These are phyloP conservation scores for Podospora tetraspora DNA, from an alignment of 495 filamentous ascomycete genomes.

Conservation along the genomic window DNA sequence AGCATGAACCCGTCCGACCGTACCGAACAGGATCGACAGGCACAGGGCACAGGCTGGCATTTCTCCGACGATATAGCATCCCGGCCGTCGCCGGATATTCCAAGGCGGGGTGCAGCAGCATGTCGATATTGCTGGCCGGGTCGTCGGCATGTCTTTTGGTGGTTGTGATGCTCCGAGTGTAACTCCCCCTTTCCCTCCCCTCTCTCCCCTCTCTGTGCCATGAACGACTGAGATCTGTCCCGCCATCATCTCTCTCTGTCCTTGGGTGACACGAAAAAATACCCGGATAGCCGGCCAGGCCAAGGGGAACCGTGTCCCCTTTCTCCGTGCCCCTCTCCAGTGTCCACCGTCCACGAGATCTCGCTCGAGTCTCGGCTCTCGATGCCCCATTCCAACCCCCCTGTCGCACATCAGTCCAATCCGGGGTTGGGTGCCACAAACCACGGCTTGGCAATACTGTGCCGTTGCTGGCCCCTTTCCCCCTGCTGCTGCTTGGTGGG, in stretches of 20 bases:
- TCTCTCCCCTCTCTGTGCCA: background rate
- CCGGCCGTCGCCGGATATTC: background rate
- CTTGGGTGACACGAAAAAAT: background rate
- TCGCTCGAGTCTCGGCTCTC: background rate
- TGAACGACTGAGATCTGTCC: background rate
- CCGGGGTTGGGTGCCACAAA: background rate
- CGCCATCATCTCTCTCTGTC: background rate
- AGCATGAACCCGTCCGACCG: background rate
- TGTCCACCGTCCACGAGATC: background rate
- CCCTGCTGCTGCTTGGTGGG: background rate
- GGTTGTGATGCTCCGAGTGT: background rate
- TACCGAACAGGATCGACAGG: background rate
- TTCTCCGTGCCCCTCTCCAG: background rate
- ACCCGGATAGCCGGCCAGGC: constrained; percentile 3
- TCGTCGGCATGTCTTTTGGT: background rate
- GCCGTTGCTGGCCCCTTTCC: background rate
- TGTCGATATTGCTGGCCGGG: background rate
- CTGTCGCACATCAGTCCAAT: constrained; percentile 2
- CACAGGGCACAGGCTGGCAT: background rate
- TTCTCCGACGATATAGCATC: background rate
- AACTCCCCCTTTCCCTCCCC: background rate
- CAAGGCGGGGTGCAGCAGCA: background rate
- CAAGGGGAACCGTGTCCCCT: constrained; percentile 9
- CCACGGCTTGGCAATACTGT: constrained; percentile 3
- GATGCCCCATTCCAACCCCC: background rate